These are phyloP conservation scores for Quillaja saponaria DNA, from an alignment of 306 rosid species.

Conservation along the genomic window DNA sequence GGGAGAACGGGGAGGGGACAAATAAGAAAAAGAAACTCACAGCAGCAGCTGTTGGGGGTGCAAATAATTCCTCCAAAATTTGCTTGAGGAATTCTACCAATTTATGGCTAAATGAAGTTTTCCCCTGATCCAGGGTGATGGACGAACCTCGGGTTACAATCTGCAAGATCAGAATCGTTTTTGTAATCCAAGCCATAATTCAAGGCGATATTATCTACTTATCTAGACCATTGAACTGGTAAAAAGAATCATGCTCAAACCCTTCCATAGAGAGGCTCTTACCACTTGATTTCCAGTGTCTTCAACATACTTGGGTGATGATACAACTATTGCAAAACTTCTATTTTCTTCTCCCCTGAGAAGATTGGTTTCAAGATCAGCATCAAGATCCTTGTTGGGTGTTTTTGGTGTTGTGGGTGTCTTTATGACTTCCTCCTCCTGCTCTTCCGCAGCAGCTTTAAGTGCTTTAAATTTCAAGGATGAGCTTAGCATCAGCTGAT, in stretches of 20 bases:
- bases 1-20: not conserved
- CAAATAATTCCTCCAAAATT: slow-evolving; percentile 55
- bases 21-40: slow-evolving; percentile 46
- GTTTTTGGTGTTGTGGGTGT: not conserved
- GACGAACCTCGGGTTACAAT: slow-evolving; percentile 34
- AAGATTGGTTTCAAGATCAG: slow-evolving; percentile 49
- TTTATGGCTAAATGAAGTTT: slow-evolving; percentile 41
- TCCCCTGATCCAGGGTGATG: not conserved
- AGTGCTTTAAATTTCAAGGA: slow-evolving; percentile 49
- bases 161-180: slow-evolving; percentile 35
- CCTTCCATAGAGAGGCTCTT: slow-evolving; percentile 31
- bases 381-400: slow-evolving; percentile 47
- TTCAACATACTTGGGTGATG: slow-evolving; percentile 23
- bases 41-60: slow-evolving; percentile 82
- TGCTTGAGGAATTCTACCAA: slow-evolving; percentile 27
- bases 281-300: slow-evolving; percentile 48
- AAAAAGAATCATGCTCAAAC: too few species aligned
- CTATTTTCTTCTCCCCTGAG: slow-evolving; percentile 39
- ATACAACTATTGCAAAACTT: slow-evolving; percentile 26
- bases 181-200: slow-evolving; percentile 14
- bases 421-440: slow-evolving; percentile 8
- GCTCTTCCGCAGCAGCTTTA: slow-evolving; percentile 38
- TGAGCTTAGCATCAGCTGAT: slow-evolving; percentile 50
- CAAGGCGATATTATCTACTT: not conserved
- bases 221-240: too few species aligned